Conservation (phyloP, 257 asterid genomes). For the Asclepias syriaca region DNA sequence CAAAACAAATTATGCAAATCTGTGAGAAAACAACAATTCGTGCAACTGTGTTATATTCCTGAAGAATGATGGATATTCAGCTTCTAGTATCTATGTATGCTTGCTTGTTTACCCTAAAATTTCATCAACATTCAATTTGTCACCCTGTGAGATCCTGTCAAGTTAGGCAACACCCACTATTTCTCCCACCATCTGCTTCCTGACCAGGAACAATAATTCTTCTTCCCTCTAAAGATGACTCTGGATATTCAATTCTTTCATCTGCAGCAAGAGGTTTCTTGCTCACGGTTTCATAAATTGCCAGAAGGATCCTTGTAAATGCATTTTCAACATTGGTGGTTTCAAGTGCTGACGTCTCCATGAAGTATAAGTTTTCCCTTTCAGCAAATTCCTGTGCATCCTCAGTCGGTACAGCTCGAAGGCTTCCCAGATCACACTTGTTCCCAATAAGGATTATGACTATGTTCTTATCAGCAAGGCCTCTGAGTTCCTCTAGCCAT, state of each 20-base stretch:
- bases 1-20: background rate
- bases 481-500: conserved; percentile 86
- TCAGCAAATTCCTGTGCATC: conserved; percentile 91
- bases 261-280: conserved; percentile 52
- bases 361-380: conserved; percentile 70
- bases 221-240: conserved; percentile 58
- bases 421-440: conserved; percentile 68
- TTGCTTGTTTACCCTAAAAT: conserved; percentile 1
- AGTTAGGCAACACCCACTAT: conserved; percentile 53
- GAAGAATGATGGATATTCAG: background rate
- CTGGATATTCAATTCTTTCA: conserved; percentile 33
- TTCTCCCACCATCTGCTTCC: conserved; percentile 39
- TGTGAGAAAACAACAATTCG: background rate
- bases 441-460: conserved; percentile 80
- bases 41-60: background rate
- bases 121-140: background rate
- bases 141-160: background rate
- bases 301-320: conserved; percentile 48
- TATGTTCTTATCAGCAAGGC: conserved; percentile 84
- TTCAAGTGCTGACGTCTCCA: conserved; percentile 90
- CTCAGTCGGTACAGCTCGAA: conserved; percentile 73
- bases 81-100: background rate
- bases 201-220: conserved; percentile 54
- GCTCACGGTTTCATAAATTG: conserved; percentile 60
- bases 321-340: conserved; percentile 75